Conservation (phyloP, 176 grass and related monocot genomes). For the Musa itinerans region DNA sequence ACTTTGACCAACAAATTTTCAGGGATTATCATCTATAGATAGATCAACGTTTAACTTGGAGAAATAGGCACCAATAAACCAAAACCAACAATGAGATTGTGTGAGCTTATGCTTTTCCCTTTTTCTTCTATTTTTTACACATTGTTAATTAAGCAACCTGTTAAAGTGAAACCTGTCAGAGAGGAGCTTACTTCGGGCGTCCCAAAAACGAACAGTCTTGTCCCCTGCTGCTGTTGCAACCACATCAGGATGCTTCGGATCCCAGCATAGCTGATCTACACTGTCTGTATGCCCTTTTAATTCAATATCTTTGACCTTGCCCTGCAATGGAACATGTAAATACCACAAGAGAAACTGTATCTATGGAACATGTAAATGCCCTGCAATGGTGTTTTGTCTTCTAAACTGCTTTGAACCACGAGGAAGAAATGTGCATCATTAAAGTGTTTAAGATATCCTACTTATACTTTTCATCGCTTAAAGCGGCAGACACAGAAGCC, state of each 20-base stretch:
- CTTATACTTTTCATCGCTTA: no score
- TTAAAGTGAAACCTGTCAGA: conserved; percentile 1
- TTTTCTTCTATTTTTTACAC: background rate
- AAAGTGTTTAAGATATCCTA: no score
- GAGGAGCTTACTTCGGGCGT: conserved; percentile 75
- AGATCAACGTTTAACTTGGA: background rate
- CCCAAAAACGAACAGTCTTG: conserved; percentile 93
- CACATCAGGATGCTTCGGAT: conserved; percentile 90
- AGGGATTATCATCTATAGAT: background rate
- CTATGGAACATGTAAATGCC: background rate
- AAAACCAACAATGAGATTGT: background rate
- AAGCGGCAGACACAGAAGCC: no score
- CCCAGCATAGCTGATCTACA: conserved; percentile 99
- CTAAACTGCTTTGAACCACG: no score
- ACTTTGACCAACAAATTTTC: background rate
- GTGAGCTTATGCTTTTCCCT: background rate
- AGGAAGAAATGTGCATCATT: no score
- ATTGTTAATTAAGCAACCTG: background rate
- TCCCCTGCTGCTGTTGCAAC: conserved; percentile 97
- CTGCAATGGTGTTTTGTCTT: no score
- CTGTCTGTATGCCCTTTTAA: conserved; percentile 94
- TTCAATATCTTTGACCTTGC: conserved; percentile 95
- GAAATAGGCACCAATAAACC: background rate
- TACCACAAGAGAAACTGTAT: background rate
- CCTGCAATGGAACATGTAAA: conserved; percentile 41